A percentile compares a stretch with the other conserved stretches of the same genome.
phyloP scores from a whole-genome alignment of 1,284 basidiomycete species.

The Cutaneotrichosporon mucoides region DNA sequence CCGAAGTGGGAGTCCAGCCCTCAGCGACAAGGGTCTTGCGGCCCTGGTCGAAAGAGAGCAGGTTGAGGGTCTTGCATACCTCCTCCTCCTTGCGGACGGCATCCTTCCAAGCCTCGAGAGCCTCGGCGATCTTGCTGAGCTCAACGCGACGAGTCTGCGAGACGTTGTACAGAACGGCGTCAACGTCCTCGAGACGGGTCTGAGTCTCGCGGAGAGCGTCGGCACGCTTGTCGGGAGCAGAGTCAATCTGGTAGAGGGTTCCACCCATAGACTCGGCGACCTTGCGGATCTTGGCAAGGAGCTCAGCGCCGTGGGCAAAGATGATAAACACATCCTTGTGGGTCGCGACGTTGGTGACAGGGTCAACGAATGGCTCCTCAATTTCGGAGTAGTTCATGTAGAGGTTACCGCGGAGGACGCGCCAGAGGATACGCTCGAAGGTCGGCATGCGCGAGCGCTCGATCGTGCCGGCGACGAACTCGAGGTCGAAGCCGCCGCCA shows the following conservation, averaged over 20 bases:
- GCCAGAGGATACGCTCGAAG: slow-evolving; percentile 97
- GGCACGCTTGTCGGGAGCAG: slow-evolving; percentile 85
- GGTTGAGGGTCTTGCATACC: slow-evolving; percentile 88
- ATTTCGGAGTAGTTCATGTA: slow-evolving; percentile 99
- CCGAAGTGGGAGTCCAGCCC: slow-evolving; percentile 93
- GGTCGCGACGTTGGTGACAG: slow-evolving; percentile 71
- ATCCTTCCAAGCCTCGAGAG: slow-evolving; percentile 84
- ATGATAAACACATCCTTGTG: slow-evolving; percentile 99
- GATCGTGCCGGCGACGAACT: slow-evolving; percentile 97
- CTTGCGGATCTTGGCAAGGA: slow-evolving; percentile 96
- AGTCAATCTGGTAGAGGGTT: slow-evolving; percentile 92
- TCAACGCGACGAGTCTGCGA: slow-evolving; percentile 79
- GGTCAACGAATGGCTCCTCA: slow-evolving; percentile 84
- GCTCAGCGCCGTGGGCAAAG: slow-evolving; percentile 91
- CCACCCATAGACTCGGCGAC: slow-evolving; percentile 98
- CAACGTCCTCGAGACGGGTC: slow-evolving; percentile 84
- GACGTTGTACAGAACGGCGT: slow-evolving; percentile 86
- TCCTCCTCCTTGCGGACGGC: slow-evolving; percentile 93
- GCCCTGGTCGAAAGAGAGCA: slow-evolving; percentile 90
- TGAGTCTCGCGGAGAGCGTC: slow-evolving; percentile 87
- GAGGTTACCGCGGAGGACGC: slow-evolving; percentile 92
- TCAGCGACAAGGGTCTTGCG: slow-evolving; percentile 95
- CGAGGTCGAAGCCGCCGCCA: slow-evolving; percentile 66
- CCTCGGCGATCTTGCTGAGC: slow-evolving; percentile 80
- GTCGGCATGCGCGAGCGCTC: slow-evolving; percentile 87